Evolutionary conservation across 1,284 basidiomycete genomes (phyloP).

Genomic region (Boletus sp.): DNA sequence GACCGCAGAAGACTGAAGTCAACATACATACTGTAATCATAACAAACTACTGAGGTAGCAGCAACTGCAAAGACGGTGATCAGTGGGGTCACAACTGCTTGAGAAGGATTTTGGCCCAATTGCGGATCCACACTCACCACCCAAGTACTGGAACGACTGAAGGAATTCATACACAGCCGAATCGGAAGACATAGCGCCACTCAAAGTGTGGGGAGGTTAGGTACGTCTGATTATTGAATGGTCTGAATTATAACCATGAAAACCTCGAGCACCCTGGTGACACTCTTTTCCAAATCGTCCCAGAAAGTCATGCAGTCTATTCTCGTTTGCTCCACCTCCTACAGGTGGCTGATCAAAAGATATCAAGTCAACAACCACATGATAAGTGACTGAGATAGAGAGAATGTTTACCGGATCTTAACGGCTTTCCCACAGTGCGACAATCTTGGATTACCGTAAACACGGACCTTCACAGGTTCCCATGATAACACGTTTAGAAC

Average conservation of each 20-base stretch:
- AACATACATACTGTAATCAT: background rate
- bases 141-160: background rate
- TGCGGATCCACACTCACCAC: background rate
- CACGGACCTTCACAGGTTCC: background rate
- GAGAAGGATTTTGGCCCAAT: too few relatives aligned
- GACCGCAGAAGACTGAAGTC: background rate
- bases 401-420: background rate
- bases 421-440: background rate
- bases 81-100: too few relatives aligned
- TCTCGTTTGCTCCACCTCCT: background rate
- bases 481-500: background rate
- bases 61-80: background rate
- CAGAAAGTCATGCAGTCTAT: background rate
- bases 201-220: too few relatives aligned
- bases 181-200: too few relatives aligned
- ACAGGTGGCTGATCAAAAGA: background rate
- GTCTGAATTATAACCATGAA: background rate
- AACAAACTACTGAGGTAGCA: background rate
- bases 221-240: background rate
- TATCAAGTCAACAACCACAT: background rate
- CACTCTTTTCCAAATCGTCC: background rate
- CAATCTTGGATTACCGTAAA: background rate
- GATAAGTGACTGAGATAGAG: background rate
- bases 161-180: too few relatives aligned
- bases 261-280: background rate